These are phyloP conservation scores for Meyerozyma carpophila DNA, from an alignment of 1,139 yeast species.

Conservation along the genomic window DNA sequence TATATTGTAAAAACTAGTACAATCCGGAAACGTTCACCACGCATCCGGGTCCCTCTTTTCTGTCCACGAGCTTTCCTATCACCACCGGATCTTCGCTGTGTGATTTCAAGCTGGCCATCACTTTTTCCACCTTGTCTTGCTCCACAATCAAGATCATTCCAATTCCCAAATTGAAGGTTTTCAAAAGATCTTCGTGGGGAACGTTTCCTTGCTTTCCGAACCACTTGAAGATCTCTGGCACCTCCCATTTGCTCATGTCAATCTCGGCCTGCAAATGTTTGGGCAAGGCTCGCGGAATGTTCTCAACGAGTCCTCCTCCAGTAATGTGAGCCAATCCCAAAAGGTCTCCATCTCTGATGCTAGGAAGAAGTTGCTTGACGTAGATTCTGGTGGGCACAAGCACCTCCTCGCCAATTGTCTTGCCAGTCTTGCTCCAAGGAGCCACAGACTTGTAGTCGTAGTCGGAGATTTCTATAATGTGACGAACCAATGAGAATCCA, in stretches of 20 bases:
- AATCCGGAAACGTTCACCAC: conserved; percentile 61
- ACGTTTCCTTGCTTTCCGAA: conserved; percentile 88
- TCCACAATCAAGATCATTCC: conserved; percentile 93
- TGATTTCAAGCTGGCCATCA: conserved; percentile 46
- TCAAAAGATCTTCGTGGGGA: conserved; percentile 76
- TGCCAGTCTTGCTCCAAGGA: conserved; percentile 72
- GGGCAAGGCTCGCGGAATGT: conserved; percentile 93
- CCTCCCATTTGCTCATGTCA: conserved; percentile 75
- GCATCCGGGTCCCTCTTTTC: conserved; percentile 56
- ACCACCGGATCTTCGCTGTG: conserved; percentile 74
- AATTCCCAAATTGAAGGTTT: conserved; percentile 92
- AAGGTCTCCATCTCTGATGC: conserved; percentile 60
- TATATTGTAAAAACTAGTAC: conserved; percentile 31
- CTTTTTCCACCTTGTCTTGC: conserved; percentile 53
- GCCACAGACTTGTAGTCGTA: conserved; percentile 67
- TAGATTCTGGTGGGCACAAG: conserved; percentile 90
- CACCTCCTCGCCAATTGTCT: conserved; percentile 79
- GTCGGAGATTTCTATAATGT: conserved; percentile 68
- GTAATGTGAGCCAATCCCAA: conserved; percentile 95
- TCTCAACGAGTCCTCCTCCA: conserved; percentile 97
- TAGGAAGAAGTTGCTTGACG: conserved; percentile 81
- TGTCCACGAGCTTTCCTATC: conserved; percentile 69
- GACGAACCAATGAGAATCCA: conserved; percentile 95
- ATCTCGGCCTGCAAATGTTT: conserved; percentile 70
- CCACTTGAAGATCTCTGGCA: conserved; percentile 91